These are phyloP conservation scores for Chaetoceros tenuissimus DNA, from an alignment of 108 stramenopile species.

Conservation along the genomic window DNA sequence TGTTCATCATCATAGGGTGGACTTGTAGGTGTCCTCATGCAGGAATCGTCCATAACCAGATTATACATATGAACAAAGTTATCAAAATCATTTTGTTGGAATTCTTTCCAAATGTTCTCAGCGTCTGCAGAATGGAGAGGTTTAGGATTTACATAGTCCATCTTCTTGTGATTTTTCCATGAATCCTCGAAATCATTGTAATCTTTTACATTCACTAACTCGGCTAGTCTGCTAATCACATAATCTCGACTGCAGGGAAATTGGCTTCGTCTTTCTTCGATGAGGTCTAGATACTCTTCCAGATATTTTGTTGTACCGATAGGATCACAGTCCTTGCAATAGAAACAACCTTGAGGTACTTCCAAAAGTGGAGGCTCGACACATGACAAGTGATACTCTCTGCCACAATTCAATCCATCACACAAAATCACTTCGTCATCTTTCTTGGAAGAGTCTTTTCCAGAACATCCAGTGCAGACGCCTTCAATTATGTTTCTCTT, in stretches of 20 bases:
- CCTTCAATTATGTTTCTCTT: neutral
- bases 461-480: neutral
- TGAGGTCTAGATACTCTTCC: conserved; percentile 43
- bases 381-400: conserved; percentile 56
- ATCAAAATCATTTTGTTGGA: conserved; percentile 12
- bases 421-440: neutral
- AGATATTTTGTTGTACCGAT: conserved; percentile 35
- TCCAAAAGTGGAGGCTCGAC: conserved; percentile 18
- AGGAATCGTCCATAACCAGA: too few species aligned
- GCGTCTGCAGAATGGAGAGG: neutral
- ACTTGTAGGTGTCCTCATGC: neutral
- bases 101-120: conserved; percentile 28
- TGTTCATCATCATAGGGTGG: conserved; percentile 1
- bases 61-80: neutral
- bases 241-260: conserved; percentile 17
- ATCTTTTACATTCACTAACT: conserved; percentile 2
- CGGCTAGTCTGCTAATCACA: neutral
- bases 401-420: conserved; percentile 13
- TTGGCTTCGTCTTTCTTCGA: conserved; percentile 21
- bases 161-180: conserved; percentile 15
- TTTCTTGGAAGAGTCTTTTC: neutral
- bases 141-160: conserved; percentile 10
- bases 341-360: conserved; percentile 49
- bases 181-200: neutral
- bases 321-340: conserved; percentile 39